These are phyloP conservation scores for Calonectria naviculata DNA, from an alignment of 2,329 filamentous ascomycete genomes.

Conservation along the genomic window DNA sequence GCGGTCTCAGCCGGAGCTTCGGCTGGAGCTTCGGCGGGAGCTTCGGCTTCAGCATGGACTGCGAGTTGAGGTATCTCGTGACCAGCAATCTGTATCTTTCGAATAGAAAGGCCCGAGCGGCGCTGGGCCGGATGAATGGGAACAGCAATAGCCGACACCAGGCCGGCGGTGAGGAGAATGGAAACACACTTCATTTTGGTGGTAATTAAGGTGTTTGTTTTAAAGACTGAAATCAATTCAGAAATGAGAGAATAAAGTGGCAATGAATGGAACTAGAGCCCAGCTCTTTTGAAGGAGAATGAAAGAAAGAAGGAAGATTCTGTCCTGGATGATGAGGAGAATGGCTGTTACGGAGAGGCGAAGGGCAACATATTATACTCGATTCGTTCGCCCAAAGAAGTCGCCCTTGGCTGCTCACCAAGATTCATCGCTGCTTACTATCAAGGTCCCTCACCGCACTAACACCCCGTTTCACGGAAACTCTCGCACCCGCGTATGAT, in stretches of 20 bases:
- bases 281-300: neutral
- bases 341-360: neutral
- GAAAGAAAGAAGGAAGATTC: neutral
- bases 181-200: neutral
- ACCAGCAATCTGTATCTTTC: neutral
- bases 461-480: neutral
- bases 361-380: neutral
- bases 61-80: neutral
- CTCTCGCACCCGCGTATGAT: neutral
- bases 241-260: neutral
- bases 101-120: neutral
- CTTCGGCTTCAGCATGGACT: neutral
- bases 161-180: neutral
- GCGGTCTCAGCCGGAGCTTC: neutral
- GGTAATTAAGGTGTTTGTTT: neutral
- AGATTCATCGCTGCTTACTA: neutral
- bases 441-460: neutral
- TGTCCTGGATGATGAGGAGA: neutral
- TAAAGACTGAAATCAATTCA: neutral
- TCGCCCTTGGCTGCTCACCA: too few species aligned
- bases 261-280: conserved; percentile 3
- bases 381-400: neutral
- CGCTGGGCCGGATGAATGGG: neutral
- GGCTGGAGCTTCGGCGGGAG: too few species aligned
- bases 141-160: neutral